Base-by-base conservation (phyloP, 108 stramenopile genomes). In the Cyclotella kingstonii region DNA sequence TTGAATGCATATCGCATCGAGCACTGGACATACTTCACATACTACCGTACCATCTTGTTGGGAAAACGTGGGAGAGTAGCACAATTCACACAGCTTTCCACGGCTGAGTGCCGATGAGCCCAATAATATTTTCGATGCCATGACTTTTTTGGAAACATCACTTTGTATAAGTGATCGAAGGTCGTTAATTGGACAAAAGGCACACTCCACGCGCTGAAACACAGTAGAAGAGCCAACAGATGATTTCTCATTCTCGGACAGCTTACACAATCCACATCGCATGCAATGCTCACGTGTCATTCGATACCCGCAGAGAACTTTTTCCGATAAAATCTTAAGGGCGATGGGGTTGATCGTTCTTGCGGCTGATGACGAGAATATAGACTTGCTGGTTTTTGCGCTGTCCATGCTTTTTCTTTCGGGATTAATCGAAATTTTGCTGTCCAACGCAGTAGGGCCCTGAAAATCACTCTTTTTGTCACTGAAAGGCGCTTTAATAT, bases 171-270 rank as follows among this genome's bases (percentile, higher is more conserved):
- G 23, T 12, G 60, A 41, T 9, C 74, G 34, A 4, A 68, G 35
- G 29, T 61, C 44, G 17, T 55, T 48, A n/a, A 76, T 51, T 4
- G 74, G 74, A 38, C 74, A 76, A 36, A 31, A 68, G 26, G 48
- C 74, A 44, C 74, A 76, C 39, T 57, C 60, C 6, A 6, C 51
- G 25, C 38, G 10, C 4, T 49, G n/a, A 33, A 26, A 21, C 4
- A n/a, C 12, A 39, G 33, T 49, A 31, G 12, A 1, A 12, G 50
- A 51, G 29, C 30, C 30, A 15, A 30, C 51, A 30, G 4, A n/a
- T 52, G 18, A 4, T 52, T 52, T 52, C 27, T 45, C 43, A 1
- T 14, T 11, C 25, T 21, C 25, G 1, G 59, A 17, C 14, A 60
- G 25, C 11, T 46, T 46, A 21, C 43, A 38, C 10, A 46, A 30